phyloP scores from a whole-genome alignment of 164 flowering plant genomes.

The Houttuynia cordata region DNA sequence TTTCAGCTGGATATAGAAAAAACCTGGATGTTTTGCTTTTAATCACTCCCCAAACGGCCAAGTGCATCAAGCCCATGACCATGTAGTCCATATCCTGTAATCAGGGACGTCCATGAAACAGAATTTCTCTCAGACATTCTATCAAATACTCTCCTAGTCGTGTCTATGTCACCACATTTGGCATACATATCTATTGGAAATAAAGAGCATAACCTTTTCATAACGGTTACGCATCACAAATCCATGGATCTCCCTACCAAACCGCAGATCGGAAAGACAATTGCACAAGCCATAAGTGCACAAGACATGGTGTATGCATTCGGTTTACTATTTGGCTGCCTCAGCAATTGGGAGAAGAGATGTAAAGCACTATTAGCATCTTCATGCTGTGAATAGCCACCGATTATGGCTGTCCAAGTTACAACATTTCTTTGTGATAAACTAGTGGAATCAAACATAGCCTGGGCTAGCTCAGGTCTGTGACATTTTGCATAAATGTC shows the following conservation, averaged over 20 bases:
- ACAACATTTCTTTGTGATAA: slow-evolving; percentile 43
- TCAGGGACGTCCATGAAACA: slow-evolving; percentile 70
- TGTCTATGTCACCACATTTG: slow-evolving; percentile 63
- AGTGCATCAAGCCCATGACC: slow-evolving; percentile 69
- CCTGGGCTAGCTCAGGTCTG: slow-evolving; percentile 17
- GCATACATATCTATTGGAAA: slow-evolving; percentile 72
- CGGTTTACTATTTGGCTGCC: slow-evolving; percentile 20
- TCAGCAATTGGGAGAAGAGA: slow-evolving; percentile 46
- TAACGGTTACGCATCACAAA: slow-evolving; percentile 38
- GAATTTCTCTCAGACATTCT: slow-evolving; percentile 39
- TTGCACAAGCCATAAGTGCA: slow-evolving; percentile 71
- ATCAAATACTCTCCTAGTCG: slow-evolving; percentile 46
- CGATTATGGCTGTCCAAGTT: slow-evolving; percentile 84
- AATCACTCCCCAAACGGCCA: slow-evolving; percentile 35
- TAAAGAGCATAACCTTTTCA: slow-evolving; percentile 32
- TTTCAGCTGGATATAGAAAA: too few species aligned
- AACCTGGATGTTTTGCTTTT: too few species aligned
- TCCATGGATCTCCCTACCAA: slow-evolving; percentile 61
- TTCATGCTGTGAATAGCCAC: slow-evolving; percentile 71
- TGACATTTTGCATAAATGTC: slow-evolving; percentile 78
- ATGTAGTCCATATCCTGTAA: slow-evolving; percentile 70
- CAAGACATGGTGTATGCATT: slow-evolving; percentile 70
- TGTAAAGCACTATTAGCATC: slow-evolving; percentile 53
- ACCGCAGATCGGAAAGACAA: slow-evolving; percentile 41
- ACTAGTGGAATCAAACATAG: slow-evolving; percentile 31